Evolutionary conservation across 1,284 basidiomycete genomes (phyloP).

Genomic region (Vanrija sp.): DNA sequence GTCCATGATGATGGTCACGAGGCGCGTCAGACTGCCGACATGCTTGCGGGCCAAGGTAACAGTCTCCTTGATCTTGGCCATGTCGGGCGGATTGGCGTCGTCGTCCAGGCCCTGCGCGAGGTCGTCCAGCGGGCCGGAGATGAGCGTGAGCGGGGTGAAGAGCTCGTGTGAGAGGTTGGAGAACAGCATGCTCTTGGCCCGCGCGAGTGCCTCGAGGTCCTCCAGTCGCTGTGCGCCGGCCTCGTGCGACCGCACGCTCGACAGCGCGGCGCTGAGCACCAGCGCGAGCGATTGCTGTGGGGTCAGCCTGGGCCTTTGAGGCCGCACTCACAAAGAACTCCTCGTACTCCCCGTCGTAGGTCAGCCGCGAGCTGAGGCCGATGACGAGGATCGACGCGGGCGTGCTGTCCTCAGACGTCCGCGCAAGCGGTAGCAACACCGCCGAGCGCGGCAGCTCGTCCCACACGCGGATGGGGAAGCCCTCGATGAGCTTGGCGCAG

Average conservation of each 20-base stretch:
- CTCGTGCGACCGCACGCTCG: conserved; percentile 1
- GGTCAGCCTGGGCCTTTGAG: too few species aligned
- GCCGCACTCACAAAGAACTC: conserved; percentile 24
- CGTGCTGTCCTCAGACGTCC: conserved; percentile 39
- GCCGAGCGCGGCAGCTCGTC: conserved; percentile 44
- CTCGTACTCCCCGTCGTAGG: conserved; percentile 44
- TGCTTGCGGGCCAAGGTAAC: too few species aligned
- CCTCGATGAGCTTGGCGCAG: conserved; percentile 31
- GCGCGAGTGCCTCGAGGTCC: conserved; percentile 48
- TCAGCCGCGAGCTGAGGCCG: conserved; percentile 43
- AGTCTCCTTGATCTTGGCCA: too few species aligned
- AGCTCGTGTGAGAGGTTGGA: conserved; percentile 49
- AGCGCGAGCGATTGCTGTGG: too few species aligned
- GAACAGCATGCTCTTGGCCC: conserved; percentile 46
- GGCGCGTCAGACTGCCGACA: conserved; percentile 30
- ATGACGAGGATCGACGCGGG: conserved; percentile 44
- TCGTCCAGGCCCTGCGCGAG: conserved; percentile 26
- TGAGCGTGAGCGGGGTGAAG: conserved; percentile 48
- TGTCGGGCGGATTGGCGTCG: conserved; percentile 2
- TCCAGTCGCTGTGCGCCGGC: conserved; percentile 42
- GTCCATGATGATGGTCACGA: conserved; percentile 48
- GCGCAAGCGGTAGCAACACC: conserved; percentile 46
- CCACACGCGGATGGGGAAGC: conserved; percentile 43
- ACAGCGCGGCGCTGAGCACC: too few species aligned
- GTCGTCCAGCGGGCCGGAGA: conserved; percentile 44